Evolutionary conservation across 208 protist genomes (phyloP).

Genomic region (Balamuthia mandrillaris): DNA sequence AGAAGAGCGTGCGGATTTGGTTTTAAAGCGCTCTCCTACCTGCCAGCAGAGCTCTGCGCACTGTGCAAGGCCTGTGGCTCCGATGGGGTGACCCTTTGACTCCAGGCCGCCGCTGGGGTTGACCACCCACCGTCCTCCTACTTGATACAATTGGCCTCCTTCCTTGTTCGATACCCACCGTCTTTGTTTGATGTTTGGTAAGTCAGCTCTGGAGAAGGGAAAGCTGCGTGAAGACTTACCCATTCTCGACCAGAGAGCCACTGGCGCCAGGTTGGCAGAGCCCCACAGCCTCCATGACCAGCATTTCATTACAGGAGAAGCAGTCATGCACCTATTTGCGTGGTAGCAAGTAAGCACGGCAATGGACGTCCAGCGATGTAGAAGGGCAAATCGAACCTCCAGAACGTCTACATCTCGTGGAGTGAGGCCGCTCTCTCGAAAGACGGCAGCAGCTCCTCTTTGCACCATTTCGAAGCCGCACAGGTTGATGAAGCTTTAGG

Average conservation of each 20-base stretch:
- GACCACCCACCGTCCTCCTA: constrained; percentile 64
- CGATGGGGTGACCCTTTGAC: constrained; percentile 55
- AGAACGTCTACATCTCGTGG: too few species aligned
- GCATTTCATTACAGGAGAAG: constrained; percentile 49
- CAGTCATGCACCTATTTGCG: constrained; percentile 63
- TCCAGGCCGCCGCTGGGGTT: constrained; percentile 56
- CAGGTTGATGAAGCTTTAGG: constrained; percentile 32
- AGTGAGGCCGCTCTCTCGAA: too few species aligned
- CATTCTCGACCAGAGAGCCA: constrained; percentile 46
- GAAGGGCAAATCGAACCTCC: too few species aligned
- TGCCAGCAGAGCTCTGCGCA: constrained; percentile 45
- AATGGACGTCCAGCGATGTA: background rate
- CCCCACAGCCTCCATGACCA: constrained; percentile 42
- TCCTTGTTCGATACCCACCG: constrained; percentile 25
- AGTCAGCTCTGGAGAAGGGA: background rate
- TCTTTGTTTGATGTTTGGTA: too few species aligned
- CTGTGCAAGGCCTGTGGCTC: constrained; percentile 43
- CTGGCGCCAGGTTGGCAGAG: constrained; percentile 32
- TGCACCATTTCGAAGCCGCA: constrained; percentile 43
- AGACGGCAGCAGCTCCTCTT: too few species aligned
- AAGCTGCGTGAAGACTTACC: background rate
- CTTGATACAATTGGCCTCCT: constrained; percentile 57
- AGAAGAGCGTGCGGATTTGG: too few species aligned
- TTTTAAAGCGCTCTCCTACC: background rate
- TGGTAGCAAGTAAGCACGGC: too few species aligned